Base-by-base conservation (phyloP, 768 basidiomycete species). In the Calocybe indica region DNA sequence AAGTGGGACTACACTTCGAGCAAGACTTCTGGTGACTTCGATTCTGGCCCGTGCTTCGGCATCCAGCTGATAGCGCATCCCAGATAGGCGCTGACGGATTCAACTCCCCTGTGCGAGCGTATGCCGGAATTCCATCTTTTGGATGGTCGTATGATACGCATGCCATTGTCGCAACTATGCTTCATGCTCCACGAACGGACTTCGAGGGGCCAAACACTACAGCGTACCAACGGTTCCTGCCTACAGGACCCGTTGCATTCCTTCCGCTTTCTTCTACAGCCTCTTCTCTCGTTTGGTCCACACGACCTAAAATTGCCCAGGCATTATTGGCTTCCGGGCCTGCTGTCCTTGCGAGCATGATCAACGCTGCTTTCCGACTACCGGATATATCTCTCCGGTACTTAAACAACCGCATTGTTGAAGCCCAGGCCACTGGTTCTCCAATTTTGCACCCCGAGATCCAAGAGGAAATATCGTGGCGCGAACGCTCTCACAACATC, bases 281-380 rank as follows among this genome's bases (percentile, higher is more conserved):
- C 2, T 90, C 92, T 7, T 93, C 94, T 3, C 74, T 98, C 43
- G 96, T 97, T 5, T 98, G 96, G 96, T 94, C 92, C 13, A 95
- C 89, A 0, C 79, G 73, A 46, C 91, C 93, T 1, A 61, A 70
- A 5, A 72, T 92, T 6, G 92, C 92, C 2, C 65, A 76, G n/a
- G 79, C 83, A 1, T 70, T 96, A 36, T 82, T 82, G 28, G 69
- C 78, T 12, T 74, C 81, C 3, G 83, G 83, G 5, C 76, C 85
- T 0, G 71, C 65, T 3, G 78, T 87, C 12, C 65, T 98, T 39
- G 66, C 74, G 7, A 68, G 63, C 39, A 84, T 98, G 81, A 80
- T 97, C 57, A 96, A 97, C 61, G 88, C 86, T 12, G 93, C 89
- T 5, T 98, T 93, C 71, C 79, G 92, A 22, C 70, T 94, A 12